Conservation (phyloP, 306 rosid genomes). For the Quercus ilex region DNA sequence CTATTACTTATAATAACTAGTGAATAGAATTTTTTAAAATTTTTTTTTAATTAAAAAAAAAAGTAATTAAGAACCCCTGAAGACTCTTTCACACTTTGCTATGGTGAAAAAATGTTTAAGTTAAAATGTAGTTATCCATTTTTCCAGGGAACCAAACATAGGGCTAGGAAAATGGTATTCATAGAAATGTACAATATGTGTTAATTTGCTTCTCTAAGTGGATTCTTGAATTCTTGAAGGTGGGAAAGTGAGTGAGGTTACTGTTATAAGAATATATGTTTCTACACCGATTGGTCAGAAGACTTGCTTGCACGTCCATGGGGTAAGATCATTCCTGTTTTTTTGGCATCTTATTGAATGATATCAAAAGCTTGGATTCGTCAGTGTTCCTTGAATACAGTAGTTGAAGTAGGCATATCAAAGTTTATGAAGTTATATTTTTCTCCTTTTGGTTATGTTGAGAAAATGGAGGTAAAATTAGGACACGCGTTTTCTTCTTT, state of each 20-base stretch:
- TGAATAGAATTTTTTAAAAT: too few species aligned
- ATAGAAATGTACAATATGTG: too few species aligned
- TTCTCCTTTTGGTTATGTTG: background rate
- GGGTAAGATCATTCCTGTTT: conserved; percentile 45
- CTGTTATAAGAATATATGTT: conserved; percentile 77
- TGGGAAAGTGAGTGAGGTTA: conserved; percentile 78
- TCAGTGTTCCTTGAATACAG: background rate
- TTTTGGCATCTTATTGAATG: background rate
- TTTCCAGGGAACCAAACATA: too few species aligned
- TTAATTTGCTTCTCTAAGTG: background rate
- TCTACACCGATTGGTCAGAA: conserved; percentile 94
- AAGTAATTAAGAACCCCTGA: too few species aligned
- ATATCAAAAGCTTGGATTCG: background rate
- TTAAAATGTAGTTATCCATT: too few species aligned
- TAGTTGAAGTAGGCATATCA: background rate
- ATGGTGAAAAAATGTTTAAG: too few species aligned
- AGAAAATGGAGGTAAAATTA: background rate
- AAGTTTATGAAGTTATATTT: background rate
- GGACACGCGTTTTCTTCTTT: background rate
- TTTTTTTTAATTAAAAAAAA: too few species aligned
- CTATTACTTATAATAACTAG: background rate
- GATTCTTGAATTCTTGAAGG: conserved; percentile 33
- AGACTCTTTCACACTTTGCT: too few species aligned
- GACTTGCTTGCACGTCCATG: conserved; percentile 84
- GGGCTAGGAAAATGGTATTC: too few species aligned